Evolutionary conservation across 148 eudicot species (phyloP).

Genomic region (Cornus suecica): DNA sequence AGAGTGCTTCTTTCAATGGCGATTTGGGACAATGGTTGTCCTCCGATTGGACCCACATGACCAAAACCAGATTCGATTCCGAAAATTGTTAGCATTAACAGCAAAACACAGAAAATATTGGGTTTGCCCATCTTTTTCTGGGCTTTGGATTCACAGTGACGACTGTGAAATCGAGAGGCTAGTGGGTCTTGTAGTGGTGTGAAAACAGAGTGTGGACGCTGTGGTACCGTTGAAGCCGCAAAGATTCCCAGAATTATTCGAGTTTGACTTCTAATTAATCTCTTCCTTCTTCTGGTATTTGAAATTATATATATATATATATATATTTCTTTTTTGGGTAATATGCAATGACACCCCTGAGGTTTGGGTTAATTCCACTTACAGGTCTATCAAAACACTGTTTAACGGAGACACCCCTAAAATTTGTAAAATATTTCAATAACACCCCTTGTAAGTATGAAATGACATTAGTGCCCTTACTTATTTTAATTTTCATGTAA

Average conservation of each 20-base stretch:
- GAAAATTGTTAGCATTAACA: not conserved
- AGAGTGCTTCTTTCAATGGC: constrained; percentile 12
- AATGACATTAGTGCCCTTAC: too few relatives aligned
- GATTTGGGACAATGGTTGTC: constrained; percentile 22
- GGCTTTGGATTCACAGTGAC: not conserved
- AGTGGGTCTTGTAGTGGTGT: not conserved
- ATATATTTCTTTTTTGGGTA: too few relatives aligned
- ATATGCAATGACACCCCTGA: too few relatives aligned
- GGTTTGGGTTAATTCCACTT: too few relatives aligned
- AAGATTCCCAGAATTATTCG: not conserved
- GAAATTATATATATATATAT: too few relatives aligned
- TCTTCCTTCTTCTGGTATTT: too few relatives aligned
- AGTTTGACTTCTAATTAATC: not conserved
- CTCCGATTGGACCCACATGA: not conserved
- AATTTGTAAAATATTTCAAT: too few relatives aligned
- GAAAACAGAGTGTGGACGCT: not conserved
- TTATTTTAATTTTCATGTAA: too few relatives aligned
- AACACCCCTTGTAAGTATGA: too few relatives aligned
- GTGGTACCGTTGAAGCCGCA: not conserved
- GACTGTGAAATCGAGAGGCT: not conserved
- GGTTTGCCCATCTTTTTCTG: not conserved
- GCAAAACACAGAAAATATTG: not conserved
- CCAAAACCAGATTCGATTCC: not conserved
- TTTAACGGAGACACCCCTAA: too few relatives aligned
- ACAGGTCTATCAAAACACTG: too few relatives aligned